Percentiles rank a stretch among this genome's conserved stretches.
Evolutionary conservation across 1,284 basidiomycete genomes (phyloP).

Genomic region (Trichosporon sp.): DNA sequence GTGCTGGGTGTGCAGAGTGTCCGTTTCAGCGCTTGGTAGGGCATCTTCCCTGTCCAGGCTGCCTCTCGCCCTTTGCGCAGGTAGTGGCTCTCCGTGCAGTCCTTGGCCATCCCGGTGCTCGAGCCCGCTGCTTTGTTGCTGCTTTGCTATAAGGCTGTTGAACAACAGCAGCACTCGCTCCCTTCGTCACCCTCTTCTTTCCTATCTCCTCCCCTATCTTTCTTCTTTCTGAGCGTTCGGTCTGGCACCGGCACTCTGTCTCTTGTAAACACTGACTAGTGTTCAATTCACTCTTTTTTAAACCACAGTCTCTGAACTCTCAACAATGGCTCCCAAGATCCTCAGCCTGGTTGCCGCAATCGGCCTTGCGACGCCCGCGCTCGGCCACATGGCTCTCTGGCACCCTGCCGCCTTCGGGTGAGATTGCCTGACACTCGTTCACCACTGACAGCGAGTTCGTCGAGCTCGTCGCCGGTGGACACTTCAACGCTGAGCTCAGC

Average conservation of each 20-base stretch:
- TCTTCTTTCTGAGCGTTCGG: not conserved
- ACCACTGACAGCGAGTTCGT: constrained; percentile 36
- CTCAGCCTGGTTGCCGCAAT: not conserved
- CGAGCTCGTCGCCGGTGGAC: constrained; percentile 50
- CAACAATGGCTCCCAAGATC: not conserved
- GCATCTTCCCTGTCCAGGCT: not conserved
- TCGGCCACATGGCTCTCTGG: not conserved
- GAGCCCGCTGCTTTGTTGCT: not conserved
- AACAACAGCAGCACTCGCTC: not conserved
- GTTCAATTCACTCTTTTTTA: not conserved
- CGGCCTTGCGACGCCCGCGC: not conserved
- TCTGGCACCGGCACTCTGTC: not conserved
- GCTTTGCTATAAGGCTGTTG: not conserved
- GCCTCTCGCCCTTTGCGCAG: not conserved
- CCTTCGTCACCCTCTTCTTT: not conserved
- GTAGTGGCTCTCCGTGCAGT: not conserved
- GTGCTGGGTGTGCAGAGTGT: not conserved
- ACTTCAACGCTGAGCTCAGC: constrained; percentile 17
- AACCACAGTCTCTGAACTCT: not conserved
- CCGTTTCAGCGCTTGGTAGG: not conserved
- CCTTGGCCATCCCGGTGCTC: not conserved
- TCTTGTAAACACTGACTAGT: not conserved
- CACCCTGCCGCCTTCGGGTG: constrained; percentile 3
- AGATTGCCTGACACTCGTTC: not conserved
- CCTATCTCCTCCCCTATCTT: not conserved